Base-by-base conservation (phyloP, 2,329 filamentous ascomycete species). In the Seiridium unicorne region DNA sequence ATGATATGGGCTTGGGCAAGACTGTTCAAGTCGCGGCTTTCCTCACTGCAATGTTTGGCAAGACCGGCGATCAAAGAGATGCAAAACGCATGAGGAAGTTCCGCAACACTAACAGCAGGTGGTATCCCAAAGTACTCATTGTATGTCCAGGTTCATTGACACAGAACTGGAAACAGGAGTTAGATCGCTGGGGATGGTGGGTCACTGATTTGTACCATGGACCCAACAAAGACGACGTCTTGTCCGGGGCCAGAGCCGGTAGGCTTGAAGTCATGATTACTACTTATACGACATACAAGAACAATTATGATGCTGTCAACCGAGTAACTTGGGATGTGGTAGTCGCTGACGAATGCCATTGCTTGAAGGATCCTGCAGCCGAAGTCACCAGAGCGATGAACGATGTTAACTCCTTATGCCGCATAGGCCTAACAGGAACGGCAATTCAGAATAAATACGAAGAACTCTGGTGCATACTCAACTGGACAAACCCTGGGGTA, bases 371-470 rank as follows among this genome's bases (percentile, higher is more conserved):
- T 66, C 82, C 84, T 54, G 82, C 79, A 48, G 89, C 93, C 0
- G 90, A 89, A 63, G 90, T 89, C 6, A 95, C 94, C 0, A 86
- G 90, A 69, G 89, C 93, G 0, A 94, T 99, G 89, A 91, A 92
- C 67, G 86, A 93, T 62, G 81, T 98, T 66, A 99, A 99, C 67
- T 88, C 93, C 0, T 83, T 98, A 2, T 98, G 95, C 70, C 86
- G 95, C 40, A 93, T 99, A 62, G 95, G 95, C 0, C 81, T 99
- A 7, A 98, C 93, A 0, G 95, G 95, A 2, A 99, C 95, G 0
- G 94, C 94, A 0, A 97, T 99, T 49, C 95, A 99, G 72, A 99
- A 99, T 74, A 95, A 92, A 65, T 99, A 99, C 72, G 92, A 97
- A 71, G 95, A 99, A 73, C 82, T 99, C 1, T 99, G 94, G 94